Conservation (phyloP, 2,329 filamentous ascomycete genomes). For the Xylariomycetidae sp. region DNA sequence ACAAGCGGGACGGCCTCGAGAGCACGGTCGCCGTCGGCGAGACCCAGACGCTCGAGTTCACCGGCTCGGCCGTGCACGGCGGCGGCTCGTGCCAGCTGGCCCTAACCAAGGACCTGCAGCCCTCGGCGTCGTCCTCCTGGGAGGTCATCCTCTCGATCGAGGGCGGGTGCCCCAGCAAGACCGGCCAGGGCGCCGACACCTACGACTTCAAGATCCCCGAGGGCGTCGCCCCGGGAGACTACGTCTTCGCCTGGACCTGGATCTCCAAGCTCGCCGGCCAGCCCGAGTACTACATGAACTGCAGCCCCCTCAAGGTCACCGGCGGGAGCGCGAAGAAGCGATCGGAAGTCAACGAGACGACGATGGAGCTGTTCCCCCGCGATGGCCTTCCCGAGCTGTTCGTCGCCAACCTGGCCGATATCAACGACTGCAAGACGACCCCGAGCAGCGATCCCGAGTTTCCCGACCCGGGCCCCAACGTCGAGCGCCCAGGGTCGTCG, state of each 20-base stretch:
- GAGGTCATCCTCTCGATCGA: constrained; percentile 67
- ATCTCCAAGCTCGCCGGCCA: constrained; percentile 65
- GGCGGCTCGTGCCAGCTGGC: constrained; percentile 71
- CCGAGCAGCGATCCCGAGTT: constrained; percentile 52
- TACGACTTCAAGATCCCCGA: constrained; percentile 59
- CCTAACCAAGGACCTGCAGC: constrained; percentile 55
- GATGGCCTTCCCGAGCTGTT: constrained; percentile 60
- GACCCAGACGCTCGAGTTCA: constrained; percentile 49
- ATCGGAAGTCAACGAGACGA: constrained; percentile 15
- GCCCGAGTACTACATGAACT: constrained; percentile 76
- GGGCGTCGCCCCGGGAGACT: constrained; percentile 56
- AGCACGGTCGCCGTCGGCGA: constrained; percentile 36
- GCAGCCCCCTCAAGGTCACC: constrained; percentile 58
- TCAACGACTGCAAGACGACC: constrained; percentile 48
- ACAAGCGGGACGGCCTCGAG: constrained; percentile 34
- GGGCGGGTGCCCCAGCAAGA: constrained; percentile 60
- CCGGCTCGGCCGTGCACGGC: constrained; percentile 61
- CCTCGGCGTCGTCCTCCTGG: constrained; percentile 44
- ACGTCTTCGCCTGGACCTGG: constrained; percentile 71
- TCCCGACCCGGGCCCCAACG: constrained; percentile 56
- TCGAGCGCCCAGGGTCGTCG: no score
- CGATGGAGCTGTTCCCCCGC: constrained; percentile 38
- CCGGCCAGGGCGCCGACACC: constrained; percentile 32
- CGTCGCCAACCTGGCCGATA: constrained; percentile 55
- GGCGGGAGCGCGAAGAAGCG: constrained; percentile 23